These are phyloP conservation scores for Buxus sempervirens DNA, from an alignment of 164 flowering plant genomes.

Conservation along the genomic window DNA sequence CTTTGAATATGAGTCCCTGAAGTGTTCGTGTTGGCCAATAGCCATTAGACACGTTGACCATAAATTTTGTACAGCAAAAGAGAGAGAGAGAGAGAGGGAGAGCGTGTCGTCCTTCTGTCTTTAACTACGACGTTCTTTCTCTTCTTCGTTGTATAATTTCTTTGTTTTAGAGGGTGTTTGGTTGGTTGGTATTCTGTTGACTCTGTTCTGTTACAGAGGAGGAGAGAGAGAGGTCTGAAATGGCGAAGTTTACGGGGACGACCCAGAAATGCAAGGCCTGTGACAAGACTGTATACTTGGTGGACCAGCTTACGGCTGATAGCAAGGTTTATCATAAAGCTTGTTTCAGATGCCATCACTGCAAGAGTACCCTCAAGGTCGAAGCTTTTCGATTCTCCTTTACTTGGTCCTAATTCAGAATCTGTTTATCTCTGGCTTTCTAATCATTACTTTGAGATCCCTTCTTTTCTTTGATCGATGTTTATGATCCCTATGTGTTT, in stretches of 20 bases:
- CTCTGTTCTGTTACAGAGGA: neutral
- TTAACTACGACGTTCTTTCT: too few species aligned
- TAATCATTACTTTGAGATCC: neutral
- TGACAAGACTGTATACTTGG: conserved; percentile 78
- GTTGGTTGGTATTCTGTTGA: too few species aligned
- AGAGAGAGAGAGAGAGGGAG: neutral
- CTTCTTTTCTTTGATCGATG: neutral
- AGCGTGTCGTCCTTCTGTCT: too few species aligned
- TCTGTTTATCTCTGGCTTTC: neutral
- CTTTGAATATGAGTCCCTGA: too few species aligned
- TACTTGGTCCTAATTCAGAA: neutral
- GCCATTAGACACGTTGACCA: too few species aligned
- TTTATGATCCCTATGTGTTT: neutral
- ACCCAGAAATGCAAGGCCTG: conserved; percentile 84
- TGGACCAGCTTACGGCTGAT: conserved; percentile 74
- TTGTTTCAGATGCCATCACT: conserved; percentile 84
- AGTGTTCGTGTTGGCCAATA: too few species aligned
- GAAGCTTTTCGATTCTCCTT: conserved; percentile 1
- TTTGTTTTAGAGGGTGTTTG: neutral
- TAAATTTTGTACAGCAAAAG: too few species aligned
- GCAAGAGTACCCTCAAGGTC: conserved; percentile 86
- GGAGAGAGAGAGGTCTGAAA: neutral
- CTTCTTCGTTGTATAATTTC: neutral
- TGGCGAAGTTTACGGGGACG: conserved; percentile 66
- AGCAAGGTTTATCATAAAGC: conserved; percentile 69